Evolutionary conservation across 2,329 filamentous ascomycete species (phyloP), one percentile per base, ranked within the genome.

Genomic region (Rhynchosporium agropyri): DNA sequence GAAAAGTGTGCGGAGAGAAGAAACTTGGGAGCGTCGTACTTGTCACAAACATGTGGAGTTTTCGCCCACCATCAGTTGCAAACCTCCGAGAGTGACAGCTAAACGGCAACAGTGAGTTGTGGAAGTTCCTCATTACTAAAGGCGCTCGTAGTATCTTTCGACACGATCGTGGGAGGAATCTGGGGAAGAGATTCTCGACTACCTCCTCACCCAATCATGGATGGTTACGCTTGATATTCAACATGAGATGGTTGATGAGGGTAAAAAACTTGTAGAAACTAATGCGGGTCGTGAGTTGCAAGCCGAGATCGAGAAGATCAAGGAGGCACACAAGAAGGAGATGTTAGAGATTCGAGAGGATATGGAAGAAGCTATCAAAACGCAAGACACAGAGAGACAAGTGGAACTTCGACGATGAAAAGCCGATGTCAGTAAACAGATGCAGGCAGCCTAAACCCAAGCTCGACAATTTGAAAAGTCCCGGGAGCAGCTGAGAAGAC

Each of bases 1-100:
- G 74, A 48, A 68, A 75, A 28, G 68, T 80, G 0, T 78, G 76
- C 42, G 42, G 42, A 5, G 7, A 13, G 13, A 43, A 43, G 20
- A n/a, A n/a, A 5, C 42, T 43, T 5, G 15, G 13, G 20, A 15
- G 42, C 20, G 42, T 43, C 3, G 42, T 43, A 5, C 42, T 43
- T 43, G 42, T n/a, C 4, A 43, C 42, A 5, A 43, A 13, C 3
- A 43, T 43, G 42, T 43, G 42, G 42, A 15, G 4, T 5, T n/a
- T 15, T 15, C 15, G 15, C 3, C 13, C 15, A 13, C 42, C 42
- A 15, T 13, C 15, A 4, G 42, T 20, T n/a, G 42, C 13, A 3
- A 13, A 43, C 15, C 15, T 13, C 4, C 42, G 42, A n/a, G 42
- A 43, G 42, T n/a, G 42, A n/a, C 13, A 43, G 42, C 42, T 43